Evolutionary conservation across 2,329 filamentous ascomycete species (phyloP), one percentile per base, ranked within the genome.

Genomic region (Xylaria multiplex): DNA sequence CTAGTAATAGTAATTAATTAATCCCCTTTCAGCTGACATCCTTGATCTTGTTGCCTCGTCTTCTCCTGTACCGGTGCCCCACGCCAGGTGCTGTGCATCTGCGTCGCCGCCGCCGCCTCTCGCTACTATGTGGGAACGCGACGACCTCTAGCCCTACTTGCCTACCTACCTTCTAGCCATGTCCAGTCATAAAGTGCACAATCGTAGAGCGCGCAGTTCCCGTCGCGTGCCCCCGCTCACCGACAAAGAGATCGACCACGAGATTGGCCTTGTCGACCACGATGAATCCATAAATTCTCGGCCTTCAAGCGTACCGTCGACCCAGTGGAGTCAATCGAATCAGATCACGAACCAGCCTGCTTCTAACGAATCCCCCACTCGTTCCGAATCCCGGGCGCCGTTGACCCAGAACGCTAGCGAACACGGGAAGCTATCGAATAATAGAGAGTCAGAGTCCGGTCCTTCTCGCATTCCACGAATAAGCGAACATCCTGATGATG

Each of bases 201-300:
- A 8, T 37, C 35, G 11, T 67, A 78, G 63, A 71, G 70, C 70
- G 59, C 81, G 82, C 71, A 84, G 81, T 70, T 87, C 84, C 69
- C 87, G 87, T 73, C 86, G 88, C 73, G 84, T 81, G 43, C 76
- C 81, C 58, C 80, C 81, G 62, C 81, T 88, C 64, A 84, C 85
- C 76, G 86, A 89, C 69, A 81, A 79, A 75, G 87, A 90, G 71
- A 90, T 90, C 74, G 88, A 91, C 73, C 91, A 92, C 78, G 88
- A 90, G 76, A 93, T 94, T 74, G 80, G 77, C 70, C 86, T 94
- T 43, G 82, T 92, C 70, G 90, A 93, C 77, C 80, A 83, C 62
- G 90, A 93, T 76, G 79, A 82, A 59, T 82, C 73, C 68, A 75
- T 67, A 40, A 32, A 56, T 43, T 50, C 62, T 42, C 48, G 58